A percentile compares a stretch with the other conserved stretches of the same genome.
phyloP scores from a whole-genome alignment of 306 rosid genomes.

The Chamaecrista fasciculata region DNA sequence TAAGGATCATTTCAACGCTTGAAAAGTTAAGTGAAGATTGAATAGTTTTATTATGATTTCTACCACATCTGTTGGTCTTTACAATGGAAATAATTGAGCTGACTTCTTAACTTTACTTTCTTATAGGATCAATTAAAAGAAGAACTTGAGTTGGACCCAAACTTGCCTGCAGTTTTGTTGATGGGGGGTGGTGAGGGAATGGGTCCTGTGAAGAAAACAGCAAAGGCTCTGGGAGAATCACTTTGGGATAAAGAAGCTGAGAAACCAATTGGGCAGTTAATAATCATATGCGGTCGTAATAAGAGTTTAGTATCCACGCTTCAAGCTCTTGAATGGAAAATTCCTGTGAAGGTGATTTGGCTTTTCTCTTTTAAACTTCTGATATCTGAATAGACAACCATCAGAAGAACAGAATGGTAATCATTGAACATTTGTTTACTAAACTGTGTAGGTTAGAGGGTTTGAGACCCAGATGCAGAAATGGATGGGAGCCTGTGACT shows the following conservation, averaged over 20 bases:
- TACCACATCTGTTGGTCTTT: neutral
- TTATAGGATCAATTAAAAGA: slow-evolving; percentile 71
- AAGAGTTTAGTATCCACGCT: slow-evolving; percentile 58
- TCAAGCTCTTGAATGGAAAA: slow-evolving; percentile 67
- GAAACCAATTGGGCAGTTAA: slow-evolving; percentile 79
- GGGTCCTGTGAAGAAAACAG: slow-evolving; percentile 98
- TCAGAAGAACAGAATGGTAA: slow-evolving; percentile 9
- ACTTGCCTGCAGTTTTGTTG: slow-evolving; percentile 85
- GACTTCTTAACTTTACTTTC: neutral
- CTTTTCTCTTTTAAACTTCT: slow-evolving; percentile 22
- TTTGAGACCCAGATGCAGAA: slow-evolving; percentile 87
- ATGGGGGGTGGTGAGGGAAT: slow-evolving; percentile 99
- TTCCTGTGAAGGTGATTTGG: slow-evolving; percentile 72
- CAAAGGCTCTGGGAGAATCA: slow-evolving; percentile 77
- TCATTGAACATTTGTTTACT: slow-evolving; percentile 22
- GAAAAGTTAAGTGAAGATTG: neutral
- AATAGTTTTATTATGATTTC: neutral
- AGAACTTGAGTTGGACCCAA: slow-evolving; percentile 81
- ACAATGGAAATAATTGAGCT: slow-evolving; percentile 11
- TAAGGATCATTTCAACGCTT: neutral
- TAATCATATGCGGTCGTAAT: slow-evolving; percentile 86
- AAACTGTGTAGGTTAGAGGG: slow-evolving; percentile 67
- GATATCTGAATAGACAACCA: slow-evolving; percentile 5
- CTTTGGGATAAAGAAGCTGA: slow-evolving; percentile 60
- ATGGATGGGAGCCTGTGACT: slow-evolving; percentile 99